Evolutionary conservation across 441 rosid species (phyloP).

Genomic region (Brassica balearica): DNA sequence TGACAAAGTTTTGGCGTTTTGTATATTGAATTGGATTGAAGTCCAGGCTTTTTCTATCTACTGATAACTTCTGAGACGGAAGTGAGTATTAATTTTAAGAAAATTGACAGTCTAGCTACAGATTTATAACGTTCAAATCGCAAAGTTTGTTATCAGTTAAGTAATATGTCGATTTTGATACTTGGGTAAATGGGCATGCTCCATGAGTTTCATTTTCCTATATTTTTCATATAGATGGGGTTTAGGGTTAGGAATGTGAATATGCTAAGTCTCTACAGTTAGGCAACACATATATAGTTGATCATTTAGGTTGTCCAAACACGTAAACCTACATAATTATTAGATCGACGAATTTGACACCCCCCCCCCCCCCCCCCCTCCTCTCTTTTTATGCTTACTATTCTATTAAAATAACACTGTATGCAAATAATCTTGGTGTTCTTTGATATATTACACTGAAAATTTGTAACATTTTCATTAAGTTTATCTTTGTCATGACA

Average conservation of each 20-base stretch:
- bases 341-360: too few species aligned
- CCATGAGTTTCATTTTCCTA: not conserved
- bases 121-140: not conserved
- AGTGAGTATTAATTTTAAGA: not conserved
- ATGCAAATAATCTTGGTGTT: not conserved
- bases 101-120: too few species aligned
- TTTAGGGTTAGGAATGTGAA: constrained; percentile 1
- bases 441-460: not conserved
- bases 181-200: constrained; percentile 5
- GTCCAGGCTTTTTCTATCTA: not conserved
- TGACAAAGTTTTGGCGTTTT: not conserved
- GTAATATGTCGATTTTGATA: not conserved
- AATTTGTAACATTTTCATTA: not conserved
- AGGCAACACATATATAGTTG: not conserved
- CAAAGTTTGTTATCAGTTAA: not conserved
- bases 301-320: not conserved
- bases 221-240: not conserved
- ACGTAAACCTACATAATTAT: not conserved
- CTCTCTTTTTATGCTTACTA: too few species aligned
- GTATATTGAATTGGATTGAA: not conserved
- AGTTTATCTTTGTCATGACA: not conserved
- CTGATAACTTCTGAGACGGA: not conserved
- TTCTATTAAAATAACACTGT: not conserved
- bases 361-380: too few species aligned
- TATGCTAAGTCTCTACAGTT: not conserved